Evolutionary conservation across 495 filamentous ascomycete genomes (phyloP).

Genomic region (Baudoinia panamericana): DNA sequence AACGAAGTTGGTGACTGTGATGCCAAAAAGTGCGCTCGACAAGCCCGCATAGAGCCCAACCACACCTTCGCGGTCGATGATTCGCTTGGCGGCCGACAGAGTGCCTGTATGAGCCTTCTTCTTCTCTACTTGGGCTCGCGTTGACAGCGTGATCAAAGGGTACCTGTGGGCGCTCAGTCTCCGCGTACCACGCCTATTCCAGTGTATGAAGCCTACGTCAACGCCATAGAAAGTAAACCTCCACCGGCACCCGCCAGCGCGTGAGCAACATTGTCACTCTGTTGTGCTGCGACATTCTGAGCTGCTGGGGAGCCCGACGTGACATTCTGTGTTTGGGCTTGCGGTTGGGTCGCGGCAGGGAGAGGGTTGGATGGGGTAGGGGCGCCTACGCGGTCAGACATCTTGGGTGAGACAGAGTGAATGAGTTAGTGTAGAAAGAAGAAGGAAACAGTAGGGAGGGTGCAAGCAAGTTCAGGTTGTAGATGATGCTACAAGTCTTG

Average conservation of each 20-base stretch:
- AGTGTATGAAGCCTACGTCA: conserved; percentile 76
- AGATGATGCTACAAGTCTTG: no score
- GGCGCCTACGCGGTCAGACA: conserved; percentile 9
- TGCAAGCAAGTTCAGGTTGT: no score
- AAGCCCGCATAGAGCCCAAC: conserved; percentile 77
- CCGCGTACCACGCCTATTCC: no score
- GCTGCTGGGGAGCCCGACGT: conserved; percentile 26
- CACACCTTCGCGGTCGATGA: conserved; percentile 82
- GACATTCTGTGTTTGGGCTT: conserved; percentile 8
- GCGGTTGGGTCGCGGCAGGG: conserved; percentile 3
- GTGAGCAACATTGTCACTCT: conserved; percentile 86
- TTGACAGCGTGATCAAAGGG: conserved; percentile 93
- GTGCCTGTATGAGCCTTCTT: conserved; percentile 75
- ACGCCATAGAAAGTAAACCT: conserved; percentile 83
- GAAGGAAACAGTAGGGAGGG: background rate
- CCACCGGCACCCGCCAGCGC: conserved; percentile 76
- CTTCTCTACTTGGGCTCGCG: conserved; percentile 93
- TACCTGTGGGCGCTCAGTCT: conserved; percentile 45
- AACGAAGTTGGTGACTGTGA: conserved; percentile 96
- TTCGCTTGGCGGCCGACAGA: conserved; percentile 66
- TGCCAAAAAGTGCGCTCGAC: conserved; percentile 86
- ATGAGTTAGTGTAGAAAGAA: no score
- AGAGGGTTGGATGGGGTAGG: conserved; percentile 15
- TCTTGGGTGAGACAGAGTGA: no score
- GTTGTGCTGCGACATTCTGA: conserved; percentile 42